Evolutionary conservation across 805 yeast genomes (phyloP).

Genomic region (Candida coquimbonensis): DNA sequence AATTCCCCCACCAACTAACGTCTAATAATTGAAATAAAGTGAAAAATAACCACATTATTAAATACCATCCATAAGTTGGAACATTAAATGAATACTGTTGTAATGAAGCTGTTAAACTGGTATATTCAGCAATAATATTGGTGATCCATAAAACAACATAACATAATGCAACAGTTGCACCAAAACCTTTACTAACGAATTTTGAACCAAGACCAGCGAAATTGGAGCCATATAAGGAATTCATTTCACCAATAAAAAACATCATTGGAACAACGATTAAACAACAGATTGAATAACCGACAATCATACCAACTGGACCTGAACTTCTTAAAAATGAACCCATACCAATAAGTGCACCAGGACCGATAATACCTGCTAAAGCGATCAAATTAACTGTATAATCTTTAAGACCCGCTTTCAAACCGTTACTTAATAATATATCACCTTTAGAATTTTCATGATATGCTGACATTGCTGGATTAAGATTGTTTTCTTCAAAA

Average conservation of each 20-base stretch:
- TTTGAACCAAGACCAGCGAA: constrained; percentile 46
- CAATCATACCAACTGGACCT: constrained; percentile 47
- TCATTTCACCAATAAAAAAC: constrained; percentile 49
- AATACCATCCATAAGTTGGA: constrained; percentile 48
- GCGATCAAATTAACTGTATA: constrained; percentile 46
- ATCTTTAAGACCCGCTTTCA: constrained; percentile 42
- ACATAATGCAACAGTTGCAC: constrained; percentile 47
- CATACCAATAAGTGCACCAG: constrained; percentile 49
- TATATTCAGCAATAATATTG: constrained; percentile 48
- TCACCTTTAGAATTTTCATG: constrained; percentile 20
- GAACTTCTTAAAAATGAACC: constrained; percentile 43
- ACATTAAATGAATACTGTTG: constrained; percentile 43
- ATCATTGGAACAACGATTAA: constrained; percentile 47
- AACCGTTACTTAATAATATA: constrained; percentile 26
- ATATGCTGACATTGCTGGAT: constrained; percentile 7
- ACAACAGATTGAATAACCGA: constrained; percentile 48
- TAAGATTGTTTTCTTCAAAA: neutral
- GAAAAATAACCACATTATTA: constrained; percentile 46
- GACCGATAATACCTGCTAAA: constrained; percentile 54
- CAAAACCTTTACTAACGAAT: constrained; percentile 48
- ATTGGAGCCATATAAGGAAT: constrained; percentile 46
- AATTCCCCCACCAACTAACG: constrained; percentile 50
- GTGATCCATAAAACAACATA: constrained; percentile 53
- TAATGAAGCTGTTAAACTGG: constrained; percentile 43
- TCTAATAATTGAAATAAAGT: constrained; percentile 43